Evolutionary conservation across 805 yeast species (phyloP).

Genomic region (Jamesozyma spencerorum): DNA sequence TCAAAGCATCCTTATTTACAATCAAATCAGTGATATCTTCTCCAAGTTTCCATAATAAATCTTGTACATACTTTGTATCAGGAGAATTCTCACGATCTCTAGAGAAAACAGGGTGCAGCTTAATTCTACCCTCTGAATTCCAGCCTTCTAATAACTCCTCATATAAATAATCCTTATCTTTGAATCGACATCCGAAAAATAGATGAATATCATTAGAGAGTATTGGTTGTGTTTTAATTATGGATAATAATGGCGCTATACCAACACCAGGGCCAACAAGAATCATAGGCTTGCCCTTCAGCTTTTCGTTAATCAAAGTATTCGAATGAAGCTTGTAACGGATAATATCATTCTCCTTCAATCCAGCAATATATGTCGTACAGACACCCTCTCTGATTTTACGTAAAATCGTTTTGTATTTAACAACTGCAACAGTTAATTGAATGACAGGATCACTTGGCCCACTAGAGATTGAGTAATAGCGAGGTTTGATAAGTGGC

Average conservation of each 20-base stretch:
- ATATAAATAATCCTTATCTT: slow-evolving; percentile 61
- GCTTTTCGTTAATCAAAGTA: slow-evolving; percentile 30
- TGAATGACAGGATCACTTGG: slow-evolving; percentile 42
- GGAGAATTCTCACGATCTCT: slow-evolving; percentile 34
- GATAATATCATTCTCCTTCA: slow-evolving; percentile 41
- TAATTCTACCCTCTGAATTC: slow-evolving; percentile 29
- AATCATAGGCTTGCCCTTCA: slow-evolving; percentile 42
- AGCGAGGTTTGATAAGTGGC: slow-evolving; percentile 71
- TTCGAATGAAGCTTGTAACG: slow-evolving; percentile 44
- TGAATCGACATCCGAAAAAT: slow-evolving; percentile 68
- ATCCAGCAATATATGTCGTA: slow-evolving; percentile 57
- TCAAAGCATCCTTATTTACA: slow-evolving; percentile 43
- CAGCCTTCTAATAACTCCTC: slow-evolving; percentile 42
- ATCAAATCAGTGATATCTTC: slow-evolving; percentile 44
- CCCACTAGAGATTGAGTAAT: slow-evolving; percentile 73
- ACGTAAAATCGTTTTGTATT: slow-evolving; percentile 73
- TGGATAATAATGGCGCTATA: slow-evolving; percentile 79
- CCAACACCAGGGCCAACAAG: slow-evolving; percentile 95
- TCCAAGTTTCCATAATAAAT: slow-evolving; percentile 46
- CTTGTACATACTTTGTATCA: slow-evolving; percentile 67
- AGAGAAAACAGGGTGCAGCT: slow-evolving; percentile 39
- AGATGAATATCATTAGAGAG: slow-evolving; percentile 33
- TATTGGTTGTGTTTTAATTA: slow-evolving; percentile 38
- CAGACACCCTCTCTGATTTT: slow-evolving; percentile 74
- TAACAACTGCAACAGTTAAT: slow-evolving; percentile 73